These are phyloP conservation scores for Venturia nashicola DNA, from an alignment of 2,329 filamentous ascomycete species.

Conservation along the genomic window DNA sequence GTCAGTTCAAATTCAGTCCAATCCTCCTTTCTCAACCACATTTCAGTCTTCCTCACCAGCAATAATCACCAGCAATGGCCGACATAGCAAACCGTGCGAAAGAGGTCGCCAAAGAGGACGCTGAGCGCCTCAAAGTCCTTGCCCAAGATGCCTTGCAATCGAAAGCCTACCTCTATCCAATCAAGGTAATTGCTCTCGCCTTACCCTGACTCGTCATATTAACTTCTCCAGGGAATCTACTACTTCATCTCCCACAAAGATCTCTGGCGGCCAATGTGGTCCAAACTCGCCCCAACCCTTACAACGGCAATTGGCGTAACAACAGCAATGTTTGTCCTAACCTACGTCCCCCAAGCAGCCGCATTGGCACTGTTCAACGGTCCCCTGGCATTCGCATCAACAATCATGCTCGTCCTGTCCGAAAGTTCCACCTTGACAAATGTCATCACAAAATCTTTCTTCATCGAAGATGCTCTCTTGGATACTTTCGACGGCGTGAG, in stretches of 20 bases:
- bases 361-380: slow-evolving; percentile 77
- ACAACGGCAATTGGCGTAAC: slow-evolving; percentile 62
- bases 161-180: slow-evolving; percentile 72
- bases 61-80: neutral
- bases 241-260: slow-evolving; percentile 46
- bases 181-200: slow-evolving; percentile 42
- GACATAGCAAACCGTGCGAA: slow-evolving; percentile 39
- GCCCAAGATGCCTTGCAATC: slow-evolving; percentile 61
- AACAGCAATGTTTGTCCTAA: slow-evolving; percentile 72
- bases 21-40: neutral
- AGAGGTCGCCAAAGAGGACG: slow-evolving; percentile 54
- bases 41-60: neutral
- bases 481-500: slow-evolving; percentile 74
- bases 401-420: slow-evolving; percentile 50
- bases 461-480: slow-evolving; percentile 70
- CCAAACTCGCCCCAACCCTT: slow-evolving; percentile 49
- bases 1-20: neutral
- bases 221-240: slow-evolving; percentile 38
- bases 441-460: slow-evolving; percentile 52
- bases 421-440: slow-evolving; percentile 38
- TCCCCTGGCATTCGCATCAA: slow-evolving; percentile 63
- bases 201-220: neutral
- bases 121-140: slow-evolving; percentile 50
- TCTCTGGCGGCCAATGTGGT: slow-evolving; percentile 46
- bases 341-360: slow-evolving; percentile 75